Evolutionary conservation across 768 basidiomycete genomes (phyloP), one percentile per base, ranked within the genome.

Genomic region (Trametes cinnabarina): DNA sequence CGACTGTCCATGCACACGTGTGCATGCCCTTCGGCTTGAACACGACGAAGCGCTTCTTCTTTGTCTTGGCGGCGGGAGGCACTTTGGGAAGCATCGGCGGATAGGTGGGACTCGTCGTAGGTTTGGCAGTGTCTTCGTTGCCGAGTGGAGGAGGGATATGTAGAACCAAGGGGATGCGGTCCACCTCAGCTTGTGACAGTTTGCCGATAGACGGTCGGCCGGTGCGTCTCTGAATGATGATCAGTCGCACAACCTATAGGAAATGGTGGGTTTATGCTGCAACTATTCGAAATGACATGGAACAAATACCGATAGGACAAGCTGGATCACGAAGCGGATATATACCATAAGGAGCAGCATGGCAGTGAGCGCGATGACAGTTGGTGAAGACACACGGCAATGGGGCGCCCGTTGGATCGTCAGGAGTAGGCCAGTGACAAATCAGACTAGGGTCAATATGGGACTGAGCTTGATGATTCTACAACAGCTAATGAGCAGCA

Each of bases 161-260:
- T 8, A 60, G 49, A 34, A 60, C 59, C 10, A 60, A 37, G 3
- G 59, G 59, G 26, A 60, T 60, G 14, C 59, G 59, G 42, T 55
- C 54, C 23, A 60, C 59, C 25, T 60, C 59, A 3, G 41, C 26
- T 12, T 48, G 52, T 7, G 59, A 60, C 8, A 60, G 52, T 28
- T 55, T 55, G 4, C 35, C 41, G 28, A 54, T 50, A 23, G 41
- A n/a, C 3, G 52, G 51, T 17, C 15, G 53, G 4, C 40, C 34
- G 7, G 53, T 34, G 10, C 53, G 44, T 8, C 53, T 32, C 7
- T 53, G 3, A 1, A 12, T 19, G n/a, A 43, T 17, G 17, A 44
- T 20, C 10, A 47, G 28, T 14, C 47, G 23, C 6, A 60, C 5
- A 48, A 22, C 59, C 49, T 7, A 2, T 5, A 9, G 11, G 23